phyloP scores from a whole-genome alignment of 2,329 filamentous ascomycete species.

The Monosporascus sp. region DNA sequence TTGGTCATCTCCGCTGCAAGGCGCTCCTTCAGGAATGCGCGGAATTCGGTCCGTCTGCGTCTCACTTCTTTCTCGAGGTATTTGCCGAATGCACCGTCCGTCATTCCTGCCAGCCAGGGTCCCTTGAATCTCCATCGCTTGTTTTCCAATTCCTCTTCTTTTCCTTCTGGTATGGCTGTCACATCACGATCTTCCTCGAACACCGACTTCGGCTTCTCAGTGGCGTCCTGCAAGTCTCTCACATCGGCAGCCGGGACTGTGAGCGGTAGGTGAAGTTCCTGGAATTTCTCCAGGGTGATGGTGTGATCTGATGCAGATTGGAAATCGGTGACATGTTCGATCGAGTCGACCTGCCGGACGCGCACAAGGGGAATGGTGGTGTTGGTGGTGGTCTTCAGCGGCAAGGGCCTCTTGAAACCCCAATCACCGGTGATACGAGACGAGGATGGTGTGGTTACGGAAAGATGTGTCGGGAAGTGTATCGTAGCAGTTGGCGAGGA shows the following conservation, averaged over 20 bases:
- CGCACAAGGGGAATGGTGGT: slow-evolving; percentile 71
- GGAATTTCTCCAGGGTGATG: slow-evolving; percentile 77
- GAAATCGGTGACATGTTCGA: slow-evolving; percentile 87
- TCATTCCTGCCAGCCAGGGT: slow-evolving; percentile 60
- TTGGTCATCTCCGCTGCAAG: slow-evolving; percentile 41
- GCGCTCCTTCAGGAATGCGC: slow-evolving; percentile 42
- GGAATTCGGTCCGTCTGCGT: slow-evolving; percentile 49
- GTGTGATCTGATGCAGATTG: slow-evolving; percentile 76
- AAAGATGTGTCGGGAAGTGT: slow-evolving; percentile 74
- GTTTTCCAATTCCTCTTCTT: slow-evolving; percentile 31
- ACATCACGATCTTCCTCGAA: slow-evolving; percentile 55
- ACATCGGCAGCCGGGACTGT: slow-evolving; percentile 38
- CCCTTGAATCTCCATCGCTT: slow-evolving; percentile 62
- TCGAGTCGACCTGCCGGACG: slow-evolving; percentile 73
- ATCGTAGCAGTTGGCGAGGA: slow-evolving; percentile 66
- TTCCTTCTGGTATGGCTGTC: slow-evolving; percentile 35
- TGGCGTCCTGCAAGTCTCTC: slow-evolving; percentile 14
- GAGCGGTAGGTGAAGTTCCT: slow-evolving; percentile 72
- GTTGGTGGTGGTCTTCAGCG: slow-evolving; percentile 66
- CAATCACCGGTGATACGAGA: slow-evolving; percentile 79
- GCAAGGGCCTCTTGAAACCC: slow-evolving; percentile 84
- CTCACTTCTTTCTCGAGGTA: slow-evolving; percentile 52
- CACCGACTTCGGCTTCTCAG: slow-evolving; percentile 40
- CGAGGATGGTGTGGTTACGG: slow-evolving; percentile 69
- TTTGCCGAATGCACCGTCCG: slow-evolving; percentile 51